Percentiles rank a stretch among this genome's conserved stretches.
These are phyloP conservation scores for Xylaria sp. DNA, from an alignment of 2,329 filamentous ascomycete genomes.

Conservation along the genomic window DNA sequence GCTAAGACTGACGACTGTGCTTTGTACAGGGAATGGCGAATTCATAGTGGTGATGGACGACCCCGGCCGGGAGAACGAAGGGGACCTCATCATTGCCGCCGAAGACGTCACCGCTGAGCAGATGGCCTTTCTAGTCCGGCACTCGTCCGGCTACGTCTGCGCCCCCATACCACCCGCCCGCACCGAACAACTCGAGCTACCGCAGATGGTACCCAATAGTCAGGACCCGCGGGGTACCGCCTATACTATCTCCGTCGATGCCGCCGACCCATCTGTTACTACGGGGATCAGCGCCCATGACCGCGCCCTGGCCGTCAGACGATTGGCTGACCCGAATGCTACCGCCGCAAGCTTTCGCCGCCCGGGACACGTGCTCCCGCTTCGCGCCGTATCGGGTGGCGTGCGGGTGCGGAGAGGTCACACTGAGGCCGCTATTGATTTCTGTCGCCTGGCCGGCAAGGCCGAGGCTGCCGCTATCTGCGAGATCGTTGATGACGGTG, in stretches of 20 bases:
- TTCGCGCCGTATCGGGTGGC: slow-evolving; percentile 81
- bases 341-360: slow-evolving; percentile 73
- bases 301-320: slow-evolving; percentile 81
- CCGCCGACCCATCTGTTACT: slow-evolving; percentile 74
- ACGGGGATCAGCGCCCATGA: slow-evolving; percentile 94
- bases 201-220: slow-evolving; percentile 82
- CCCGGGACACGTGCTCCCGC: slow-evolving; percentile 90
- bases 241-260: slow-evolving; percentile 91
- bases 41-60: slow-evolving; percentile 97
- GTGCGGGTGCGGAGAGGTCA: slow-evolving; percentile 84
- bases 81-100: slow-evolving; percentile 95
- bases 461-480: slow-evolving; percentile 82
- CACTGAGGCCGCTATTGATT: slow-evolving; percentile 92
- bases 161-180: slow-evolving; percentile 78
- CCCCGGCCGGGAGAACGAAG: slow-evolving; percentile 94
- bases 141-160: slow-evolving; percentile 92
- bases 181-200: slow-evolving; percentile 77
- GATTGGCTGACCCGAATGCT: slow-evolving; percentile 74
- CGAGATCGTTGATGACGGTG: slow-evolving; percentile 90
- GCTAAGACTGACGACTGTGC: slow-evolving; percentile 25
- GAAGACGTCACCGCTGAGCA: slow-evolving; percentile 84
- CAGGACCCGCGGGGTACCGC: slow-evolving; percentile 91
- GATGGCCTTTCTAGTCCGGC: slow-evolving; percentile 95
- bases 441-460: slow-evolving; percentile 87
- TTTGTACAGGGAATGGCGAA: slow-evolving; percentile 73